Percentiles rank a stretch among this genome's conserved stretches.
phyloP scores from a whole-genome alignment of 2,329 filamentous ascomycete genomes.

The Hawksworthiomyces lignivorus region DNA sequence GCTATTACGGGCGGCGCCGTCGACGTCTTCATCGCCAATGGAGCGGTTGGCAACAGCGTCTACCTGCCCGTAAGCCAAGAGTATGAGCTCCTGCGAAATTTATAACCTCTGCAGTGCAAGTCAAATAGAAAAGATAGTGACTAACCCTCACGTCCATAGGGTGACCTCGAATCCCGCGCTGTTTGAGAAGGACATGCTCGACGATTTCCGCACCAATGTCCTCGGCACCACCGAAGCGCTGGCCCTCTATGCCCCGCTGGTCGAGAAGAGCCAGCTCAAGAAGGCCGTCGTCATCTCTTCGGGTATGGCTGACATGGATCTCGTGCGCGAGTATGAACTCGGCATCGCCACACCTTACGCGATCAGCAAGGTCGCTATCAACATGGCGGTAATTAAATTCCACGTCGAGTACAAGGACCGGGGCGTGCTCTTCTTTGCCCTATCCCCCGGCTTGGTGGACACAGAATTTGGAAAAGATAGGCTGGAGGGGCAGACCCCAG shows the following conservation, averaged over 20 bases:
- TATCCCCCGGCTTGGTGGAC: conserved; percentile 45
- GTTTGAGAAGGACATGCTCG: conserved; percentile 26
- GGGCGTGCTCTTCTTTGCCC: conserved; percentile 42
- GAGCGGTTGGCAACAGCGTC: no score
- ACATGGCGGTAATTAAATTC: conserved; percentile 45
- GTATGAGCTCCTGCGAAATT: no score
- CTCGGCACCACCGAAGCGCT: conserved; percentile 44
- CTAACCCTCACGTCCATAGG: no score
- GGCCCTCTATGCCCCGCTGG: conserved; percentile 43
- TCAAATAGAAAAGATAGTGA: no score
- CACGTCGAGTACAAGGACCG: conserved; percentile 39
- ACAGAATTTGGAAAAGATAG: no score
- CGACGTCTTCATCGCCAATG: no score
- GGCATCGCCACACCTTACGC: conserved; percentile 32
- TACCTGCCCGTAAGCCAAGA: no score
- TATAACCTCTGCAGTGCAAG: no score
- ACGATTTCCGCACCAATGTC: conserved; percentile 39
- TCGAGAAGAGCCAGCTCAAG: conserved; percentile 41
- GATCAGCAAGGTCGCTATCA: conserved; percentile 43
- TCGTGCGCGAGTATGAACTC: conserved; percentile 29
- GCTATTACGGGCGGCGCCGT: no score
- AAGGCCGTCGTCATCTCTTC: conserved; percentile 46
- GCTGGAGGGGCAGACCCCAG: no score
- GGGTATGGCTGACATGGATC: conserved; percentile 39
- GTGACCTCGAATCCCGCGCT: no score